These are phyloP conservation scores for Acanthamoeba royreba DNA, from an alignment of 208 protist species.

Conservation along the genomic window DNA sequence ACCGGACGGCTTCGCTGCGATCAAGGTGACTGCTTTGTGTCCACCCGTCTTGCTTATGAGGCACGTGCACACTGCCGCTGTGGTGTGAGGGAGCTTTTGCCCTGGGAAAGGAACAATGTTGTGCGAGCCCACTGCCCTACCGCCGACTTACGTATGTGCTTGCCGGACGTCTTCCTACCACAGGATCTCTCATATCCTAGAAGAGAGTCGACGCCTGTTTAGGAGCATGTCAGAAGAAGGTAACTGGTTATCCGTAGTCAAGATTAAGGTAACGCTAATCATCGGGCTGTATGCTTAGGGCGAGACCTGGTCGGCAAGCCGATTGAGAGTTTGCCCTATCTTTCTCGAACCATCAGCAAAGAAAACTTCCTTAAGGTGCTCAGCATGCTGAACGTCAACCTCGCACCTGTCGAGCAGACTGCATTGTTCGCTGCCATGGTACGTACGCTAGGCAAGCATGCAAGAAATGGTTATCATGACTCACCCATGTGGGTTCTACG, in stretches of 20 bases:
- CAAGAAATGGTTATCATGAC: no score
- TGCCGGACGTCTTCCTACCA: background rate
- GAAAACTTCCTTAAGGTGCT: background rate
- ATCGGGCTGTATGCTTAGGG: background rate
- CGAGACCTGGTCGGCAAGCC: background rate
- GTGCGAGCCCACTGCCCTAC: background rate
- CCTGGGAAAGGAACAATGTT: no score
- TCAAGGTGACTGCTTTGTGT: slow-evolving; percentile 91
- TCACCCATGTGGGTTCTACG: no score
- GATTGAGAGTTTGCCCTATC: background rate
- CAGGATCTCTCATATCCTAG: background rate
- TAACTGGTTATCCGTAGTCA: background rate
- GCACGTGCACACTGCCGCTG: no score
- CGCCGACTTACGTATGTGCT: background rate
- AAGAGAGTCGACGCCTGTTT: slow-evolving; percentile 10
- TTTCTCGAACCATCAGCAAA: background rate
- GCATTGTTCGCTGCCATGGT: background rate
- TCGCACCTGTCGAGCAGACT: background rate
- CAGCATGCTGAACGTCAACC: background rate
- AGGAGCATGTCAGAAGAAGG: background rate
- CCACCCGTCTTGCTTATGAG: slow-evolving; percentile 28
- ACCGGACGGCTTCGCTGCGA: slow-evolving; percentile 80
- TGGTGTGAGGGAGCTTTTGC: no score
- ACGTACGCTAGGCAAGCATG: no score
- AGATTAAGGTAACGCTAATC: background rate